These are phyloP conservation scores for Leishmania tarentolae DNA, from an alignment of 208 protist species.

Conservation along the genomic window DNA sequence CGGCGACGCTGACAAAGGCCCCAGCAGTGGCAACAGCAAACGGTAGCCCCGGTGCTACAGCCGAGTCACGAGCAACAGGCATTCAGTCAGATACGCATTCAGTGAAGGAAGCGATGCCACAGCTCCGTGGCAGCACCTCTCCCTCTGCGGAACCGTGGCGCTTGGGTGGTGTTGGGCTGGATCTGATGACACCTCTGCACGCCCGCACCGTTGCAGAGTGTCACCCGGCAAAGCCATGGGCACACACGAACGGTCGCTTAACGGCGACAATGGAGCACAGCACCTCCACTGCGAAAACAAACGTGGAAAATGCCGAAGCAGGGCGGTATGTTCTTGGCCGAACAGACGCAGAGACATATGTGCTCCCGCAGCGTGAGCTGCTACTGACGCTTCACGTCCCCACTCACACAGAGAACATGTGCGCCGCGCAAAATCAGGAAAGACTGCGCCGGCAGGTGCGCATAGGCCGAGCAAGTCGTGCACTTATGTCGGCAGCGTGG, in stretches of 20 bases:
- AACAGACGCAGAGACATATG: slow-evolving; percentile 68
- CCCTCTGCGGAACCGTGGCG: slow-evolving; percentile 54
- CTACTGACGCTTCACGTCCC: slow-evolving; percentile 67
- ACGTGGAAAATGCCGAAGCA: neutral
- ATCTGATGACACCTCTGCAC: slow-evolving; percentile 46
- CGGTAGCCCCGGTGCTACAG: neutral
- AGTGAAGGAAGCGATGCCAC: neutral
- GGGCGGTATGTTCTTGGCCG: slow-evolving; percentile 40
- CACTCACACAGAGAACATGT: slow-evolving; percentile 39
- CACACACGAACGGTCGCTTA: neutral
- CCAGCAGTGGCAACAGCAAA: neutral
- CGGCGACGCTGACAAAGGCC: neutral
- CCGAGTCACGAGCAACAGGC: neutral
- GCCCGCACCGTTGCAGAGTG: slow-evolving; percentile 56
- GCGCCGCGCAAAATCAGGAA: slow-evolving; percentile 55
- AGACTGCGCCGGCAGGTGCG: slow-evolving; percentile 47
- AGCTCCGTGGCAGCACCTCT: neutral
- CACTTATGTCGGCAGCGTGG: slow-evolving; percentile 29
- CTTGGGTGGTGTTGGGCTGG: slow-evolving; percentile 56
- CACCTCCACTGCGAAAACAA: neutral
- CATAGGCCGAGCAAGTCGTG: slow-evolving; percentile 33
- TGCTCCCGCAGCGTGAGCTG: slow-evolving; percentile 80
- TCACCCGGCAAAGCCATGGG: slow-evolving; percentile 8
- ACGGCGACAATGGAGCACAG: neutral
- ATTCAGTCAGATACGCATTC: neutral